Percentiles rank a stretch among this genome's conserved stretches.
phyloP scores from a whole-genome alignment of 805 yeast genomes.

The Priceomyces fermenticarens region DNA sequence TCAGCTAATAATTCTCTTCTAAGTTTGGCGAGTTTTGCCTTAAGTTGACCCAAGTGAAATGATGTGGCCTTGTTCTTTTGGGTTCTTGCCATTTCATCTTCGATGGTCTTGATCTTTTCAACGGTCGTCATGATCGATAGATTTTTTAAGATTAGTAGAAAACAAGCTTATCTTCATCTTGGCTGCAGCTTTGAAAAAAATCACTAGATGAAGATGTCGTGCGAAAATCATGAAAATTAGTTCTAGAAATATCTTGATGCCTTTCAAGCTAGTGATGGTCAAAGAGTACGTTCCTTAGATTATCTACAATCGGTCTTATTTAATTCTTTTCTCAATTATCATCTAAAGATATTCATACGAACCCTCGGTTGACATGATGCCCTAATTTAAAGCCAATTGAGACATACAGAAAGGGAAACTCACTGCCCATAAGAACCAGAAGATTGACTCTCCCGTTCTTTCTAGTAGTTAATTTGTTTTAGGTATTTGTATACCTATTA shows the following conservation, averaged over 20 bases:
- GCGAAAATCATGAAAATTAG: background rate
- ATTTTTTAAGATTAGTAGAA: background rate
- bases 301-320: background rate
- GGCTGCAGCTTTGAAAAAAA: background rate
- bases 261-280: too few relatives aligned
- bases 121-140: conserved; percentile 38
- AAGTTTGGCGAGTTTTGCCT: conserved; percentile 93
- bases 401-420: too few relatives aligned
- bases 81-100: conserved; percentile 96
- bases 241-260: background rate
- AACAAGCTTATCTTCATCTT: background rate
- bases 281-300: background rate
- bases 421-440: too few relatives aligned
- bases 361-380: too few relatives aligned
- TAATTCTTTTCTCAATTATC: too few relatives aligned
- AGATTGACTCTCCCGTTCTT: too few relatives aligned
- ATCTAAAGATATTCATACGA: too few relatives aligned
- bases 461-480: too few relatives aligned
- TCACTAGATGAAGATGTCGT: background rate
- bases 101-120: conserved; percentile 77
- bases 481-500: too few relatives aligned
- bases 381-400: too few relatives aligned
- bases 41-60: conserved; percentile 94
- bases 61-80: conserved; percentile 98
- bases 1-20: conserved; percentile 82